Conservation (phyloP, 441 rosid genomes). For the California macrophylla region DNA sequence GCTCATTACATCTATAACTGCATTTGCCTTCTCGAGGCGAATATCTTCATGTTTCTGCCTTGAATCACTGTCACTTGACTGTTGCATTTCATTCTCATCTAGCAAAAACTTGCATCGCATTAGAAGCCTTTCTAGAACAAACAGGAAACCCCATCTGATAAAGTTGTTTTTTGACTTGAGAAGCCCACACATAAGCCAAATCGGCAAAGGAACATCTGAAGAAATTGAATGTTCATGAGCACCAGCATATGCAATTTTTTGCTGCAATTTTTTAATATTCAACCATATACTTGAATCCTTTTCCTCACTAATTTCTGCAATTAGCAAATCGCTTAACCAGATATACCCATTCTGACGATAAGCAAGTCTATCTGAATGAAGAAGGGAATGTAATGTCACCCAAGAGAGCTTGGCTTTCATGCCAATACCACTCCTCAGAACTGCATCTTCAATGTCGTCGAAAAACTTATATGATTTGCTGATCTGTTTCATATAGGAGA, state of each 20-base stretch:
- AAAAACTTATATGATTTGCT: constrained; percentile 65
- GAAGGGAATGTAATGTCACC: constrained; percentile 92
- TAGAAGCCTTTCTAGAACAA: constrained; percentile 89
- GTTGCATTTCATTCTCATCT: constrained; percentile 79
- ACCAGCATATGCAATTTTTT: constrained; percentile 63
- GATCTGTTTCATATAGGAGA: constrained; percentile 64
- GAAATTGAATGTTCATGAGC: constrained; percentile 47
- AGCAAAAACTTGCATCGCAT: constrained; percentile 84
- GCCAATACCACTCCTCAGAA: constrained; percentile 35
- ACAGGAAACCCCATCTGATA: constrained; percentile 83
- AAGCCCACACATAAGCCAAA: constrained; percentile 86
- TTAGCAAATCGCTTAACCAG: constrained; percentile 93
- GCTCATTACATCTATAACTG: constrained; percentile 92
- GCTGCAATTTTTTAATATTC: constrained; percentile 60
- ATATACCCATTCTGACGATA: constrained; percentile 83
- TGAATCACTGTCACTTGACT: constrained; percentile 33
- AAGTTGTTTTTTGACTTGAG: constrained; percentile 68
- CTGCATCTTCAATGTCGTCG: constrained; percentile 39
- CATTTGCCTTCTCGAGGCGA: constrained; percentile 89
- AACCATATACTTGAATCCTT: constrained; percentile 54
- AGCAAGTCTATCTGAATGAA: constrained; percentile 78
- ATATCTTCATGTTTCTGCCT: constrained; percentile 35
- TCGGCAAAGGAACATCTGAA: constrained; percentile 70
- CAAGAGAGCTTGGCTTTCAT: constrained; percentile 63
- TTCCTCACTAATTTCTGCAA: constrained; percentile 77